phyloP scores from a whole-genome alignment of 805 yeast genomes.

The Torulaspora microellipsoides region DNA sequence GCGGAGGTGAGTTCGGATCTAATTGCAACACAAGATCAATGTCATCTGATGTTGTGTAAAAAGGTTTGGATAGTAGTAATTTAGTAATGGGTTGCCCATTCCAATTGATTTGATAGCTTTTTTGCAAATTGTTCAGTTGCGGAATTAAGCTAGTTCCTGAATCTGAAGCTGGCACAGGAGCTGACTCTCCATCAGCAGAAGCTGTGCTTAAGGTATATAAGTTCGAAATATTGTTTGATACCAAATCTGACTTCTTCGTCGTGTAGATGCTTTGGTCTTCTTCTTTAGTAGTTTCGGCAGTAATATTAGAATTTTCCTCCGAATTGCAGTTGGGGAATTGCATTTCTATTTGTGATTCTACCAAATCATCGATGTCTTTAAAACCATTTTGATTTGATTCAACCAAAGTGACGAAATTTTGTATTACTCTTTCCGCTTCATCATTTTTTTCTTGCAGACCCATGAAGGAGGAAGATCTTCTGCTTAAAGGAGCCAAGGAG shows the following conservation, averaged over 20 bases:
- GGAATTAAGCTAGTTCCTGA: conserved; percentile 15
- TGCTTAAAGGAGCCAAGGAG: conserved; percentile 15
- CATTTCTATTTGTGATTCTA: conserved; percentile 24
- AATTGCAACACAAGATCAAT: conserved; percentile 40
- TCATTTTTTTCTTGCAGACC: conserved; percentile 17
- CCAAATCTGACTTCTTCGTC: conserved; percentile 8
- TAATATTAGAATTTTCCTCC: conserved; percentile 3
- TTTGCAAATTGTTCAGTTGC: conserved; percentile 30
- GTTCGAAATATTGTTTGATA: conserved; percentile 17
- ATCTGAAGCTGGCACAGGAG: not conserved
- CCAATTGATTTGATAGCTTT: conserved; percentile 39
- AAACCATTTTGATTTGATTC: conserved; percentile 15
- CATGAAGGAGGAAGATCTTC: conserved; percentile 29
- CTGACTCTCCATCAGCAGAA: not conserved
- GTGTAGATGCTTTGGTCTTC: conserved; percentile 4
- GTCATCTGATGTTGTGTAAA: conserved; percentile 44
- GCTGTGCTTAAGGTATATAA: conserved; percentile 9
- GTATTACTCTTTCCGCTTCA: conserved; percentile 13
- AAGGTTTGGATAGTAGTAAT: conserved; percentile 37
- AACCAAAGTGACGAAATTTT: conserved; percentile 23
- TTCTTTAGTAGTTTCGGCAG: conserved; percentile 7
- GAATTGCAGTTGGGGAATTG: conserved; percentile 18
- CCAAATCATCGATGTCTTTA: conserved; percentile 29
- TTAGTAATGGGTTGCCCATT: conserved; percentile 40
- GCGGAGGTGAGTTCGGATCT: conserved; percentile 19